A percentile compares a stretch with the other conserved stretches of the same genome.
Evolutionary conservation across 768 basidiomycete genomes (phyloP).

Genomic region (Amanita exitialis): DNA sequence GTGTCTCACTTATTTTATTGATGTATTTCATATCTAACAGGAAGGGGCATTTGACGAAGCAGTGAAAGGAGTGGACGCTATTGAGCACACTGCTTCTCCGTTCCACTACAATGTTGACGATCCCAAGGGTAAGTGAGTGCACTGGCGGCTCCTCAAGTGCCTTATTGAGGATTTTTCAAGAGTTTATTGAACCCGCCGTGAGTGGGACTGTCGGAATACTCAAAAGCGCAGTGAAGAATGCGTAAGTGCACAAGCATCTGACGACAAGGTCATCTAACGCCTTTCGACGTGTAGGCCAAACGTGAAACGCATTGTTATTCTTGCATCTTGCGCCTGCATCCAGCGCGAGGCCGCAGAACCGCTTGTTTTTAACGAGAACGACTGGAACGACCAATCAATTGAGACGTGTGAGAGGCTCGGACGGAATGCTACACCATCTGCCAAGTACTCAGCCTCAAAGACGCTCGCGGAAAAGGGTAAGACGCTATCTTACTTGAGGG

Average conservation of each 20-base stretch:
- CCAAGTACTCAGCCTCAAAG: conserved; percentile 55
- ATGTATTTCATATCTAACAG: conserved; percentile 17
- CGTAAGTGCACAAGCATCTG: conserved; percentile 20
- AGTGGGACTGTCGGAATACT: conserved; percentile 59
- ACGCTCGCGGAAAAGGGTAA: conserved; percentile 51
- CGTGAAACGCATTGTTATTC: conserved; percentile 62
- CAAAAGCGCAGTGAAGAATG: conserved; percentile 43
- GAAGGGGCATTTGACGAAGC: conserved; percentile 71
- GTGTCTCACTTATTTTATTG: background rate
- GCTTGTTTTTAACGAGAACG: conserved; percentile 30
- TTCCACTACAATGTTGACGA: conserved; percentile 36
- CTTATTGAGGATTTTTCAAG: conserved; percentile 18
- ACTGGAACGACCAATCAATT: conserved; percentile 53
- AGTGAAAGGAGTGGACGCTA: conserved; percentile 64
- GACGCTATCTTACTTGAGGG: background rate
- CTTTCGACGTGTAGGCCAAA: conserved; percentile 8
- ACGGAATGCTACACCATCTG: conserved; percentile 22
- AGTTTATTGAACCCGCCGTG: conserved; percentile 63
- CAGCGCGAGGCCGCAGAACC: conserved; percentile 17
- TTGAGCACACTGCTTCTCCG: conserved; percentile 64
- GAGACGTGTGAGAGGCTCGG: conserved; percentile 39
- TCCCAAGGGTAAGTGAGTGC: conserved; percentile 19
- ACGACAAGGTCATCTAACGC: background rate
- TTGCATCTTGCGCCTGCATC: conserved; percentile 49
- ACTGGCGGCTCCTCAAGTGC: background rate